Conservation (phyloP, 2,329 filamentous ascomycete genomes). For the Talaromyces sp. region DNA sequence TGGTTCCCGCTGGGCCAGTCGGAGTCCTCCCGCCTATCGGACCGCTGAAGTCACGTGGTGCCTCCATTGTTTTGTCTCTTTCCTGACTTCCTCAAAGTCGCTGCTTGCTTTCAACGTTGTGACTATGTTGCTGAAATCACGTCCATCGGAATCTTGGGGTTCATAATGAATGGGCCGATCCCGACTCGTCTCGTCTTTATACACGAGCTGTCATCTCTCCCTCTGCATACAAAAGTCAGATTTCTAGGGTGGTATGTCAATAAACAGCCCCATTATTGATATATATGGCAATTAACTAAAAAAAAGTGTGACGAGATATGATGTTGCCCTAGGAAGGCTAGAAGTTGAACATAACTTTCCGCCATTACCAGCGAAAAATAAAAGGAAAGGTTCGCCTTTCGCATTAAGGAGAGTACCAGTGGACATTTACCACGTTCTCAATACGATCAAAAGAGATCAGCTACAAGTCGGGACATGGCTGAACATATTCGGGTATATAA, state of each 20-base stretch:
- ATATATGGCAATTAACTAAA: background rate
- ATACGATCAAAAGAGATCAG: constrained; percentile 57
- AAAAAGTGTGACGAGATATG: constrained; percentile 55
- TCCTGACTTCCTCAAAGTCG: background rate
- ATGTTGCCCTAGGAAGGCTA: constrained; percentile 55
- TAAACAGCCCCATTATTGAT: background rate
- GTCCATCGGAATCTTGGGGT: background rate
- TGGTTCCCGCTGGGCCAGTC: constrained; percentile 13
- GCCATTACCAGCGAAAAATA: background rate
- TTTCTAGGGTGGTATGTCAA: constrained; percentile 76
- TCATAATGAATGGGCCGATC: constrained; percentile 49
- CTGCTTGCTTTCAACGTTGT: too few relatives aligned
- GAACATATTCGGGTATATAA: constrained; percentile 78
- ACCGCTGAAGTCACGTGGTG: constrained; percentile 29
- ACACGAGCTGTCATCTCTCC: constrained; percentile 50
- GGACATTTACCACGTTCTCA: constrained; percentile 66
- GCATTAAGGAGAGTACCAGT: constrained; percentile 45
- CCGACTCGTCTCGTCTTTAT: constrained; percentile 63
- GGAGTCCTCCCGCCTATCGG: constrained; percentile 26
- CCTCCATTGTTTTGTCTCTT: background rate
- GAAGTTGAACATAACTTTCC: constrained; percentile 63
- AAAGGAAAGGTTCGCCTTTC: constrained; percentile 16
- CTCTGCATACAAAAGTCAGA: constrained; percentile 71
- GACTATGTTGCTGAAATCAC: background rate
- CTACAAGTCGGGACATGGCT: constrained; percentile 76